Evolutionary conservation across 495 filamentous ascomycete species (phyloP), one percentile per base, ranked within the genome.

Genomic region (Neurospora tetraspora): DNA sequence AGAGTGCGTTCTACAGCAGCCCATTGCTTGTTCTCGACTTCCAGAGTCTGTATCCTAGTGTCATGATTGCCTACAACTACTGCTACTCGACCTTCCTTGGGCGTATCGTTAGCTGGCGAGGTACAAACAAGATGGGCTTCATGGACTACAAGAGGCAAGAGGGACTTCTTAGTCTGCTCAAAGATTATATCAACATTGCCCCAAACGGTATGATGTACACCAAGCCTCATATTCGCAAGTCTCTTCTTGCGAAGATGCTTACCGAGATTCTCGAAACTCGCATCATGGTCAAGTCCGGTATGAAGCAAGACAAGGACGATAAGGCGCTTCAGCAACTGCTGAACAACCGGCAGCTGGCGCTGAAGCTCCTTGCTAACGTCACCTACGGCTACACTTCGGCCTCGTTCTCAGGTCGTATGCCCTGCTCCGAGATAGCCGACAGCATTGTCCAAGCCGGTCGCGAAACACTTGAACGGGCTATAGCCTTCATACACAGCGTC

Each of bases 11-110:
- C 77, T 99, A 98, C 79, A 93, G 85, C 38, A 95, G 92, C 73
- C 96, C 96, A 0, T 78, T 99, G 14, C 77, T 99, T 12, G 96
- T 99, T 1, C 85, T 99, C 12, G 96, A 99, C 81, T 99, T 99
- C 75, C 96, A 98, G 79, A 96, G 92, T 37, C 85, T 99, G 34
- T 99, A 99, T 77, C 96, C 96, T 4, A 97, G 94, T 77, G 90
- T 98, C 68, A 98, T 99, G 94, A 98, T 99, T 76, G 96, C 96
- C 0, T 98, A 99, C 82, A 99, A 99, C 79, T 97, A 98, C 82
- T 99, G 96, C 83, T 99, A 99, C 80, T 98, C 96, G 0, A 99
- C 96, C 1, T 99, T 93, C 74, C 87, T 99, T 9, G 96, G 96
- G 4, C 89, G 96, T 68, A 89, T 95, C 39, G 87, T 89, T 31